Evolutionary conservation across 2,329 filamentous ascomycete species (phyloP).

Genomic region (Chrysoporthe deuterocubensis): DNA sequence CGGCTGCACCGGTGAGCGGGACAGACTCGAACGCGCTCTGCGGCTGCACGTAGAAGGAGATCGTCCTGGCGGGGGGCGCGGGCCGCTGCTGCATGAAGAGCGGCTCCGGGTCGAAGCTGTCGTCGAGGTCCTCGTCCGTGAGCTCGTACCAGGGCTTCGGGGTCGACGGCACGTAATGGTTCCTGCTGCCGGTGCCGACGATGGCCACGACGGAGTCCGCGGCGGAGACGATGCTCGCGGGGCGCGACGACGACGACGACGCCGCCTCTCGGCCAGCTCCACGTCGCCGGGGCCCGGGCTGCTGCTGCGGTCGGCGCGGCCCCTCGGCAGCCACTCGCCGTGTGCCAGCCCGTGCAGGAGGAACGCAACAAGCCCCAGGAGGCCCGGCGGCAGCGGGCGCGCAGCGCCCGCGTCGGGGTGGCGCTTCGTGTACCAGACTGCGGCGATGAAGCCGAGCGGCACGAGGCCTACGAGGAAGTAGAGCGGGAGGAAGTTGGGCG

Average conservation of each 20-base stretch:
- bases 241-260: background rate
- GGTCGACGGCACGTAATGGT: background rate
- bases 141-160: background rate
- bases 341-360: background rate
- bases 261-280: background rate
- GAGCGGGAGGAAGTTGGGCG: conserved; percentile 19
- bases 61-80: background rate
- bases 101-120: background rate
- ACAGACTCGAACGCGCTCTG: background rate
- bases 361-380: background rate
- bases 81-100: background rate
- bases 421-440: conserved; percentile 9
- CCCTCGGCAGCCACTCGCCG: background rate
- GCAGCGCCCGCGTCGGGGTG: background rate
- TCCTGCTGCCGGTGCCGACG: background rate
- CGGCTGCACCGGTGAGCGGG: background rate
- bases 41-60: background rate
- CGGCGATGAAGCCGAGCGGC: conserved; percentile 16
- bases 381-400: background rate
- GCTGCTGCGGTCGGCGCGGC: background rate
- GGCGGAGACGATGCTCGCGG: background rate
- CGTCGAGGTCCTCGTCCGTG: background rate
- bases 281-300: background rate
- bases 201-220: background rate
- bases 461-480: conserved; percentile 22